These are phyloP conservation scores for Cardamine occulta DNA, from an alignment of 345 rosid genomes.

Conservation along the genomic window DNA sequence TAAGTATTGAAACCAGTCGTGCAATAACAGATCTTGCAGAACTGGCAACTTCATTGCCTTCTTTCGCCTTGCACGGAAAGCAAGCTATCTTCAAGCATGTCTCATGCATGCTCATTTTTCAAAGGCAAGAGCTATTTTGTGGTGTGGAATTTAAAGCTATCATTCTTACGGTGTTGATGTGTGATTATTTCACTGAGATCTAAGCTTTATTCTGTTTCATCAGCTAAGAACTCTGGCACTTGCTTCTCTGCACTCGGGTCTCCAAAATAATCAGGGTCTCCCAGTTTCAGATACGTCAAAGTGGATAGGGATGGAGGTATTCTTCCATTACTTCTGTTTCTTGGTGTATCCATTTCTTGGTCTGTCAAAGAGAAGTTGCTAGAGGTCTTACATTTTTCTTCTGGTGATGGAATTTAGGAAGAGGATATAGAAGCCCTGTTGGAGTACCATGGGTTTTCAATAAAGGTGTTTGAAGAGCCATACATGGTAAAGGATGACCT, in stretches of 20 bases:
- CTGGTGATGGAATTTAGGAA: slow-evolving; percentile 57
- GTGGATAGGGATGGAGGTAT: slow-evolving; percentile 98
- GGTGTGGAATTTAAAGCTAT: slow-evolving; percentile 17
- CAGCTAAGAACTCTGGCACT: slow-evolving; percentile 94
- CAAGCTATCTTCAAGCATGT: slow-evolving; percentile 96
- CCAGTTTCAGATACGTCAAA: slow-evolving; percentile 71
- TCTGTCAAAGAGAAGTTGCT: slow-evolving; percentile 24
- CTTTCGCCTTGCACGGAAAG: slow-evolving; percentile 89
- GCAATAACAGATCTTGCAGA: slow-evolving; percentile 81
- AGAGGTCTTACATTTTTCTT: slow-evolving; percentile 41
- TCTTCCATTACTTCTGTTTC: slow-evolving; percentile 32
- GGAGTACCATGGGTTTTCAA: slow-evolving; percentile 74
- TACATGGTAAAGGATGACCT: slow-evolving; percentile 92
- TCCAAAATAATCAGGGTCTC: slow-evolving; percentile 87
- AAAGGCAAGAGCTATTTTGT: slow-evolving; percentile 58
- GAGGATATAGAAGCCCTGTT: slow-evolving; percentile 72
- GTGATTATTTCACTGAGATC: slow-evolving; percentile 19
- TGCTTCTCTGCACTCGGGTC: slow-evolving; percentile 82
- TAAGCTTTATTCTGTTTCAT: slow-evolving; percentile 40
- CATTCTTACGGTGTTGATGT: slow-evolving; percentile 26
- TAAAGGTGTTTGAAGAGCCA: slow-evolving; percentile 87
- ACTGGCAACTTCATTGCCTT: slow-evolving; percentile 84
- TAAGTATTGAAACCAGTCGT: slow-evolving; percentile 43
- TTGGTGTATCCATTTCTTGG: slow-evolving; percentile 16
- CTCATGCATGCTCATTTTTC: slow-evolving; percentile 99